Conservation (phyloP, 2,329 filamentous ascomycete genomes). For the Podosphaera xanthii region DNA sequence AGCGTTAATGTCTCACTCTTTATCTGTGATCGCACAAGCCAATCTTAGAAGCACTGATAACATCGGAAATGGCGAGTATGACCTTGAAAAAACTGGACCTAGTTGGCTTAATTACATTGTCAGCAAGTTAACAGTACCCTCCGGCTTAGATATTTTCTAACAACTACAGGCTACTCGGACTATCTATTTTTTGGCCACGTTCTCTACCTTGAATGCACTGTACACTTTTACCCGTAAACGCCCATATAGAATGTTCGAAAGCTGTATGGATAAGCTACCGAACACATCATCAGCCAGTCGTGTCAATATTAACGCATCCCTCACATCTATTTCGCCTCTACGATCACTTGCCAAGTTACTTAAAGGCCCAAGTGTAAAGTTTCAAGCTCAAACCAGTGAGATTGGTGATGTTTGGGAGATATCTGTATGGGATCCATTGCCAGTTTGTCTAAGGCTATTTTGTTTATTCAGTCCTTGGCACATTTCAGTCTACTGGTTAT, state of each 20-base stretch:
- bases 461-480: conserved; percentile 87
- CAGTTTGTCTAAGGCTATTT: conserved; percentile 60
- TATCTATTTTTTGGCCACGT: conserved; percentile 41
- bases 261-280: conserved; percentile 51
- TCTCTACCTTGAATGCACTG: conserved; percentile 54
- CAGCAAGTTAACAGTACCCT: conserved; percentile 12
- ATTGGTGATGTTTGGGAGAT: conserved; percentile 86
- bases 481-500: conserved; percentile 72
- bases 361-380: conserved; percentile 47
- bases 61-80: conserved; percentile 56
- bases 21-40: conserved; percentile 63
- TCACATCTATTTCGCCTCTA: conserved; percentile 54
- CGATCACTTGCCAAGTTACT: conserved; percentile 49
- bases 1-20: conserved; percentile 52
- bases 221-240: conserved; percentile 66
- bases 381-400: conserved; percentile 62
- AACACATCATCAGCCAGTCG: conserved; percentile 69
- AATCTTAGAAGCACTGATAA: conserved; percentile 25
- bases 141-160: conserved; percentile 2
- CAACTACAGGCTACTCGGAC: conserved; percentile 37
- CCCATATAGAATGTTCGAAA: conserved; percentile 80
- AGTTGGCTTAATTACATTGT: conserved; percentile 44
- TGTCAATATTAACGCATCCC: conserved; percentile 71
- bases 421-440: conserved; percentile 78
- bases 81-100: conserved; percentile 34